These are phyloP conservation scores for Phanerodontia chrysosporium DNA, from an alignment of 768 basidiomycete species.

Conservation along the genomic window DNA sequence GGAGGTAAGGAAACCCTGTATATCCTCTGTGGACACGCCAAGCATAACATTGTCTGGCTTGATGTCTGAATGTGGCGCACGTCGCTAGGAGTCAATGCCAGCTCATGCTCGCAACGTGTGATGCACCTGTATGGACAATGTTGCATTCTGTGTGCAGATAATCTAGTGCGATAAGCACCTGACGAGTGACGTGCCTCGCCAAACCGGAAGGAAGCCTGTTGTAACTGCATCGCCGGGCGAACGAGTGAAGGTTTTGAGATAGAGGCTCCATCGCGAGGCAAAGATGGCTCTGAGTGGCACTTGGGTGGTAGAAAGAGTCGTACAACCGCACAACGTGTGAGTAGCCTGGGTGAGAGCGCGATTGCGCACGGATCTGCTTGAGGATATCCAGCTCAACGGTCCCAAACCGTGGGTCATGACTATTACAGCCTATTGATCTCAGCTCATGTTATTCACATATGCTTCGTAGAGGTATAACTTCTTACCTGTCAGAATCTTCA, in stretches of 20 bases:
- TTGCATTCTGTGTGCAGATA: constrained; percentile 7
- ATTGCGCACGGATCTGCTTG: no score
- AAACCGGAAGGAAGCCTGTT: no score
- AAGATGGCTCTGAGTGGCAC: neutral
- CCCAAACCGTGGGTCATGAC: no score
- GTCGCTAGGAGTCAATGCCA: no score
- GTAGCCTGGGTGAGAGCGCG: no score
- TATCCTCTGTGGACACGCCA: neutral
- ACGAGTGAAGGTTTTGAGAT: neutral
- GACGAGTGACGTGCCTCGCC: neutral
- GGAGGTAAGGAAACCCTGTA: neutral
- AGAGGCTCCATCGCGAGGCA: constrained; percentile 8
- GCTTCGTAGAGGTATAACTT: no score
- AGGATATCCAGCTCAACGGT: no score
- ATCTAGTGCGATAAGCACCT: neutral
- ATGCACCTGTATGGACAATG: constrained; percentile 7
- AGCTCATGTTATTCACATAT: no score
- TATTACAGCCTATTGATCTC: no score
- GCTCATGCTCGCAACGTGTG: no score
- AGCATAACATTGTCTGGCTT: neutral
- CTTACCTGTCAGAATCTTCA: no score
- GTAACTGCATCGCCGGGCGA: neutral
- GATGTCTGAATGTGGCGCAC: neutral
- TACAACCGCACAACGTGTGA: neutral
- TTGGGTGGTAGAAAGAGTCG: neutral